Evolutionary conservation across 2,329 filamentous ascomycete species (phyloP).

Genomic region (Fusarium illudens): DNA sequence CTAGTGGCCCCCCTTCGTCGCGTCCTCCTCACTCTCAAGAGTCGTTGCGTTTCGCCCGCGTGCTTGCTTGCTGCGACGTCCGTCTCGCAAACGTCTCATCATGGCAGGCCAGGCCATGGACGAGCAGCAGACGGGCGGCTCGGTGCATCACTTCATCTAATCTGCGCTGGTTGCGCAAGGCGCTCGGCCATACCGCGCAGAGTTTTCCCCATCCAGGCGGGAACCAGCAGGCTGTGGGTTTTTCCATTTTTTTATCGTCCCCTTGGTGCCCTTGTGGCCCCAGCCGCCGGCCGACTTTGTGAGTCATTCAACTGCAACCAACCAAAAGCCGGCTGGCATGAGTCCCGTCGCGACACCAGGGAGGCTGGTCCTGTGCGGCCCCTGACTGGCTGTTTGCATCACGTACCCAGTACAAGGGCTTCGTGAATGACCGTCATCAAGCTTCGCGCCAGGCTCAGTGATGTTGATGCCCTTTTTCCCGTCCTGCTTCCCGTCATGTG

Average conservation of each 20-base stretch:
- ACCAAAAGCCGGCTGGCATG: conserved; percentile 34
- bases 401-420: conserved; percentile 38
- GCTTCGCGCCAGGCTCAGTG: conserved; percentile 16
- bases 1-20: conserved; percentile 27
- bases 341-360: conserved; percentile 34
- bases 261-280: conserved; percentile 23
- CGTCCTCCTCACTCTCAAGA: conserved; percentile 27
- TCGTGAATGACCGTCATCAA: conserved; percentile 7
- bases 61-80: conserved; percentile 5
- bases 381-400: conserved; percentile 43
- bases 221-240: conserved; percentile 34
- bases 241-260: conserved; percentile 35
- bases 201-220: conserved; percentile 26
- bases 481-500: not conserved
- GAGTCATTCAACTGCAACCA: conserved; percentile 42
- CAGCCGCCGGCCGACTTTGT: conserved; percentile 35
- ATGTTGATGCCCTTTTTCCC: conserved; percentile 11
- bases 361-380: conserved; percentile 45
- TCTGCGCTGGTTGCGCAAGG: conserved; percentile 14
- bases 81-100: conserved; percentile 38
- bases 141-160: conserved; percentile 1
- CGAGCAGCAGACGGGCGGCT: conserved; percentile 10
- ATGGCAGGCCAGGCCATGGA: conserved; percentile 15
- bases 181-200: conserved; percentile 28
- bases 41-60: conserved; percentile 2